These are phyloP conservation scores for Rheum nobile DNA, from an alignment of 148 eudicot genomes.

Conservation along the genomic window DNA sequence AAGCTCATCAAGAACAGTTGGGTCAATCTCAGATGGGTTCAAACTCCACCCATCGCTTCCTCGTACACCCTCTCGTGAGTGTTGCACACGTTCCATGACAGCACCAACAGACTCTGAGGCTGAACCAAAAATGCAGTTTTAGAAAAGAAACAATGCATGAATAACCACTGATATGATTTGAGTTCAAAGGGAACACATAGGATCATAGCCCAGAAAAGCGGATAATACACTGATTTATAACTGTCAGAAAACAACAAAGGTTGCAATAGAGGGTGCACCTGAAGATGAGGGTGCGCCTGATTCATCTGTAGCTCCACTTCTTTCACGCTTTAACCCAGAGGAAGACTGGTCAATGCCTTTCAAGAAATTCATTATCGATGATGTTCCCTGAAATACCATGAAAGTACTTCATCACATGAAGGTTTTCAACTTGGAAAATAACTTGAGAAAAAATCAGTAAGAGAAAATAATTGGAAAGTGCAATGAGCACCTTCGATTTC, in stretches of 20 bases:
- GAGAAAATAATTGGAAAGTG: slow-evolving; percentile 24
- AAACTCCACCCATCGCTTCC: slow-evolving; percentile 27
- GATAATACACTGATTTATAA: background rate
- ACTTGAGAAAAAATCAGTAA: background rate
- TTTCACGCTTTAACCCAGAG: slow-evolving; percentile 15
- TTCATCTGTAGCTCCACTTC: slow-evolving; percentile 15
- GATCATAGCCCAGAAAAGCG: background rate
- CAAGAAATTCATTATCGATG: slow-evolving; percentile 58
- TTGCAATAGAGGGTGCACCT: slow-evolving; percentile 21
- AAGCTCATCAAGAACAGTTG: slow-evolving; percentile 33
- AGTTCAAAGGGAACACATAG: background rate
- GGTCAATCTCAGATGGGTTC: slow-evolving; percentile 44
- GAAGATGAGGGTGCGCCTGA: slow-evolving; percentile 24
- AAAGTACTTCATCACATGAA: background rate
- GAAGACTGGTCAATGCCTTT: slow-evolving; percentile 17
- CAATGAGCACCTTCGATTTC: slow-evolving; percentile 17
- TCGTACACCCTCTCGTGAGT: background rate
- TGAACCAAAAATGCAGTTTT: background rate
- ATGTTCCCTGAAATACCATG: slow-evolving; percentile 35
- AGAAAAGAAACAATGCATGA: slow-evolving; percentile 7
- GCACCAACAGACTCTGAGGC: slow-evolving; percentile 7
- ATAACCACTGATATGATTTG: background rate
- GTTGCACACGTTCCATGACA: slow-evolving; percentile 2
- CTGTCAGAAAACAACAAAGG: background rate
- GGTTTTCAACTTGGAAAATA: background rate